A percentile compares a stretch with the other conserved stretches of the same genome.
phyloP scores from a whole-genome alignment of 2,329 filamentous ascomycete genomes.

The Fusarium chaquense region DNA sequence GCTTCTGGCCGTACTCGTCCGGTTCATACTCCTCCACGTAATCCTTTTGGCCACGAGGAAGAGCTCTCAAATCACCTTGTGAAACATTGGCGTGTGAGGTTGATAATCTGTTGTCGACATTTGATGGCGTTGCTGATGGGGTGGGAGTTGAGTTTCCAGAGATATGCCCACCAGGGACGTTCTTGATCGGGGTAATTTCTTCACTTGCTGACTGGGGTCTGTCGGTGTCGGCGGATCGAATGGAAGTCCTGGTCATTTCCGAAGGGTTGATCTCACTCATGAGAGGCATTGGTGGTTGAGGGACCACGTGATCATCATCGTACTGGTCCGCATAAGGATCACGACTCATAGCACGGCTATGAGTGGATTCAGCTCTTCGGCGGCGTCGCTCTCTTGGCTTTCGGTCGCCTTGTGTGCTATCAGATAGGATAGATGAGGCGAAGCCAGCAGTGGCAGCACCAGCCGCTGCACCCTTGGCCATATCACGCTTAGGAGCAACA shows the following conservation, averaged over 20 bases:
- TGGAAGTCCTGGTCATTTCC: slow-evolving; percentile 87
- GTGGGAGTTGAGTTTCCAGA: slow-evolving; percentile 74
- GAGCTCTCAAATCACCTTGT: slow-evolving; percentile 67
- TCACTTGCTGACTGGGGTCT: slow-evolving; percentile 76
- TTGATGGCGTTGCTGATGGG: slow-evolving; percentile 66
- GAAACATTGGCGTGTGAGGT: slow-evolving; percentile 75
- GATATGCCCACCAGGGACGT: slow-evolving; percentile 70
- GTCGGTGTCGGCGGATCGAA: slow-evolving; percentile 84
- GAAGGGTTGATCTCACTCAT: slow-evolving; percentile 88
- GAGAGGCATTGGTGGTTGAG: slow-evolving; percentile 83
- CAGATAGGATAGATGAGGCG: slow-evolving; percentile 51
- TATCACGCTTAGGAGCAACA: slow-evolving; percentile 61
- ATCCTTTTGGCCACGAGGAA: slow-evolving; percentile 62
- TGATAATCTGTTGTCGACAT: slow-evolving; percentile 71
- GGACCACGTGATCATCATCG: slow-evolving; percentile 69
- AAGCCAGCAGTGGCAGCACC: slow-evolving; percentile 59
- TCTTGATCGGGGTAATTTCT: slow-evolving; percentile 70
- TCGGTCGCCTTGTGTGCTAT: slow-evolving; percentile 62
- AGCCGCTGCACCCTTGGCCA: slow-evolving; percentile 59
- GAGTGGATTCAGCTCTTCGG: slow-evolving; percentile 62
- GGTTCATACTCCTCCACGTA: slow-evolving; percentile 62
- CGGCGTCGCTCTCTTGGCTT: slow-evolving; percentile 64
- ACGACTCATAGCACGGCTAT: slow-evolving; percentile 58
- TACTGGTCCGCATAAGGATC: slow-evolving; percentile 63
- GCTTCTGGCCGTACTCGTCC: slow-evolving; percentile 59